These are phyloP conservation scores for Cytospora mali DNA, from an alignment of 2,329 filamentous ascomycete genomes.

Conservation along the genomic window DNA sequence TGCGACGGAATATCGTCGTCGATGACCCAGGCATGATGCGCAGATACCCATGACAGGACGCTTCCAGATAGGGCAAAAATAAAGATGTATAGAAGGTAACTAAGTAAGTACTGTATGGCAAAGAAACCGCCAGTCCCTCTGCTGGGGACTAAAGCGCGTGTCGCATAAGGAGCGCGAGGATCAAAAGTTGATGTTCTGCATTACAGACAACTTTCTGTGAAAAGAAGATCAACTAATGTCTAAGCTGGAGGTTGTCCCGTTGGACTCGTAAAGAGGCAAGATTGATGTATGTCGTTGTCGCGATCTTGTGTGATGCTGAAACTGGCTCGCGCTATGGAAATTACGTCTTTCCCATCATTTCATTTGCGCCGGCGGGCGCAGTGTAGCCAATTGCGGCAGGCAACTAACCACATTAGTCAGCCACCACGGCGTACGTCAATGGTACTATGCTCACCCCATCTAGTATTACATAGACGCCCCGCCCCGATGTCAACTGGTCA, in stretches of 20 bases:
- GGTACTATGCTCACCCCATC: neutral
- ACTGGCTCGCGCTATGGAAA: neutral
- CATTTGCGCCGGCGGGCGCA: neutral
- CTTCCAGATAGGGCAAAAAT: neutral
- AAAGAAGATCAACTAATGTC: neutral
- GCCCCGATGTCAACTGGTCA: neutral
- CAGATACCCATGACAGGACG: conserved; percentile 22
- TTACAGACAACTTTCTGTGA: neutral
- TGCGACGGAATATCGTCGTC: conserved; percentile 24
- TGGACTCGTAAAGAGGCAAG: neutral
- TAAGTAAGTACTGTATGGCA: neutral
- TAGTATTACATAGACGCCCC: neutral
- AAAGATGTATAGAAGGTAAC: neutral
- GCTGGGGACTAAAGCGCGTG: conserved; percentile 17
- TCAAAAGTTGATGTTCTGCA: neutral
- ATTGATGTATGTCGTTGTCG: neutral
- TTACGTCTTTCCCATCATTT: neutral
- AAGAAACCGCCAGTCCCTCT: conserved; percentile 10
- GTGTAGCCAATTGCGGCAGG: neutral
- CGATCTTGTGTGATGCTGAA: neutral
- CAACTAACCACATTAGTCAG: neutral
- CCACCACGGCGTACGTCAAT: neutral
- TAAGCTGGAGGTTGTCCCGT: neutral
- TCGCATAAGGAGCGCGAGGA: conserved; percentile 24
- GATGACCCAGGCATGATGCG: conserved; percentile 26